Base-by-base conservation (phyloP, 345 rosid species). In the Eucalyptus camaldulensis region DNA sequence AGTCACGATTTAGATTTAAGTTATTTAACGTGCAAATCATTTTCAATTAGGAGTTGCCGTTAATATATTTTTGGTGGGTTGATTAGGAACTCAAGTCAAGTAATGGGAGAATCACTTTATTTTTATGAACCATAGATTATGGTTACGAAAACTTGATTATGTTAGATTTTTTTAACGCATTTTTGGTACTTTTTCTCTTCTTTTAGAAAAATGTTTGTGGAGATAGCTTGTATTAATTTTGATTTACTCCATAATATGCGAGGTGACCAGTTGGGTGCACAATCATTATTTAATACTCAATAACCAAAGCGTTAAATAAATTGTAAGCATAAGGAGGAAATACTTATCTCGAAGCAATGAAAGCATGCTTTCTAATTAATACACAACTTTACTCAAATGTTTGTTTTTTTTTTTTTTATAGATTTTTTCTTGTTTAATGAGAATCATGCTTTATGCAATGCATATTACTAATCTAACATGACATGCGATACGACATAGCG, bases 91-190 rank as follows among this genome's bases (percentile, higher is more conserved):
- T 0, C 3, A 24, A 56, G 6, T 56, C 9, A 56, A 56, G 13
- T 24, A 56, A 56, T 1, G 29, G 13, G 1, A 56, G 0, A 6
- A 56, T 56, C 1, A 24, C 29, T 56, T 22, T 24, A 24, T 24
- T 56, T 0, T 24, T 10, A 24, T 0, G 1, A 56, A 56, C 1
- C 0, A 24, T 0, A 4, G 29, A 56, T 24, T 56, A 56, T 56
- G 29, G 0, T 0, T 22, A 22, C 1, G 0, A 1, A 0, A 1
- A 56, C 29, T 9, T 56, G 62, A 56, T 56, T 56, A 56, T 24
- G 12, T 56, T 56, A 56, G 27, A 22, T 22, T 51, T 19, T 24
- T 22, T 1, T 56, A 22, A 56, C 3, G 1, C 13, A 0, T 21
- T 56, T 56, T 56, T 24, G 27, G 0, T 56, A 22, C 29, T 24